Evolutionary conservation across 768 basidiomycete genomes (phyloP).

Genomic region (Kockovaella imperatae): DNA sequence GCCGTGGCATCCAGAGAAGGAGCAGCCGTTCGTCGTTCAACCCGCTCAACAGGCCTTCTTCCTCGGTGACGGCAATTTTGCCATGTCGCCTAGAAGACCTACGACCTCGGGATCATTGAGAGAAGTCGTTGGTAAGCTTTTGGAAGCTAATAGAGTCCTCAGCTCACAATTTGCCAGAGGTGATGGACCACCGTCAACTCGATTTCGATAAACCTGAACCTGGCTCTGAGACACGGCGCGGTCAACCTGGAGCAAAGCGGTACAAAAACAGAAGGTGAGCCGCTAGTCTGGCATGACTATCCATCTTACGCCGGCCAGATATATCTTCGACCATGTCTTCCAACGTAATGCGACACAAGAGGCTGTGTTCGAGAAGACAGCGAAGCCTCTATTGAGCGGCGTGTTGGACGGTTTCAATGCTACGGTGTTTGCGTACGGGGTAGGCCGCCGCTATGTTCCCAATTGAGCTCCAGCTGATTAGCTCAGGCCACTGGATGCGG

Average conservation of each 20-base stretch:
- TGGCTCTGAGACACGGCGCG: constrained; percentile 45
- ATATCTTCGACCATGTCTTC: constrained; percentile 94
- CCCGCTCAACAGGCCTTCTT: constrained; percentile 54
- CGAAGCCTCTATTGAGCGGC: constrained; percentile 67
- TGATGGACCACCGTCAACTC: constrained; percentile 87
- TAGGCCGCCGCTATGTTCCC: constrained; percentile 48
- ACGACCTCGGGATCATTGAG: constrained; percentile 25
- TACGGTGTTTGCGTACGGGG: constrained; percentile 97
- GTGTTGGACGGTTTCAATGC: constrained; percentile 92
- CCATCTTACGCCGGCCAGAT: constrained; percentile 43
- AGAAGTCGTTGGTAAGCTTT: constrained; percentile 40
- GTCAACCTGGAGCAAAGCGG: constrained; percentile 57
- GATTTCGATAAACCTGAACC: constrained; percentile 94
- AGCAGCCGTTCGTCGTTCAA: constrained; percentile 70
- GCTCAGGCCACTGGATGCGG: constrained; percentile 98
- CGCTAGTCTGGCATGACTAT: neutral
- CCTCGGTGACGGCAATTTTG: constrained; percentile 78
- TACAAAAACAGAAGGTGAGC: constrained; percentile 78
- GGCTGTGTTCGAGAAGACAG: constrained; percentile 78
- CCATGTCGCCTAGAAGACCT: constrained; percentile 40
- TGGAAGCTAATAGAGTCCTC: constrained; percentile 44
- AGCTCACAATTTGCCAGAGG: constrained; percentile 58
- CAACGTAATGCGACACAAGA: constrained; percentile 69
- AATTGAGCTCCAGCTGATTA: constrained; percentile 1
- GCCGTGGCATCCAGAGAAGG: constrained; percentile 77